Base-by-base conservation (phyloP, 306 rosid species). In the Betula pendula region DNA sequence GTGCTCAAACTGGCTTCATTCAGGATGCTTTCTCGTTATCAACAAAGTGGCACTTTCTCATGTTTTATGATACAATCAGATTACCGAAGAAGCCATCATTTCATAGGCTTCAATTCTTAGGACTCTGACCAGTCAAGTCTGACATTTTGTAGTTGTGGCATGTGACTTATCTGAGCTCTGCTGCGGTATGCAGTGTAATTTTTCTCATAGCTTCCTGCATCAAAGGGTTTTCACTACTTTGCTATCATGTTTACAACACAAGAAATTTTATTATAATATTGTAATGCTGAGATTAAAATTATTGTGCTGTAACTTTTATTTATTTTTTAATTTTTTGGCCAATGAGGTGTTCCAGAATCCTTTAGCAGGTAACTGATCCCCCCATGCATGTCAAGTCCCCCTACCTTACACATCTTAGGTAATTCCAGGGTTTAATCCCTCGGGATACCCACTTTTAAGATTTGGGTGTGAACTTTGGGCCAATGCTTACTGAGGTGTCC, bases 31-130 rank as follows among this genome's bases (percentile, higher is more conserved):
- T 74, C 49, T 6, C 24, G 49, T 38, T 51, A 35, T 24, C 35
- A 33, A 12, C 62, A 9, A 25, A 47, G 62, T 45, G 49, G 31
- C 75, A 8, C 29, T 47, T 60, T 29, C 27, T 45, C 63, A 24
- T 70, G 75, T 60, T 35, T 4, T 38, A 27, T 44, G 50, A 38
- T 78, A 38, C 5, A 17, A 60, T 55, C 51, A 35, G 38, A 71
- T 27, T 60, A 60, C 68, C 14, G 19, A 27, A 13, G 68, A 60
- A 60, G 68, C 10, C 35, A 50, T 50, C 56, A 17, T 50, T 50
- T 50, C 8, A 15, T 11, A 22, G 16, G 65, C 5, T 4, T 25
- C 27, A 11, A 25, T 24, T 58, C 65, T 58, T 58, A 25, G 35
- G 65, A 29, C 31, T 24, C 35, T 25, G 17, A 12, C 19, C 51